Evolutionary conservation across 192 early-diverging fungal genomes (phyloP).

Genomic region (Podila verticillata): DNA sequence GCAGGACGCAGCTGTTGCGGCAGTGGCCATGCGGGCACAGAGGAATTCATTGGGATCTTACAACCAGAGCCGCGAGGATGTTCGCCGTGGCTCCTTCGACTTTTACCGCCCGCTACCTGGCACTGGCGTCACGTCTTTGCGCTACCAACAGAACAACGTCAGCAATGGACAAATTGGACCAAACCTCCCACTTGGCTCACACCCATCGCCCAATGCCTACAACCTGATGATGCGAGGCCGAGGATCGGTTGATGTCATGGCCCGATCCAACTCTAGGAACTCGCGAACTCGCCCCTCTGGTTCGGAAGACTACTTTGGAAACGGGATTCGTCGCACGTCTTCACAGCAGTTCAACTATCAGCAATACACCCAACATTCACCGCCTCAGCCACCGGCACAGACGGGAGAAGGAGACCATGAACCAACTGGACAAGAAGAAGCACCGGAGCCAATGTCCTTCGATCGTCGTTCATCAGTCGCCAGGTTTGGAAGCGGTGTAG

Average conservation of each 20-base stretch:
- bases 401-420: not conserved
- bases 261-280: conserved; percentile 26
- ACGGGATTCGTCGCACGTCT: not conserved
- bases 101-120: conserved; percentile 11
- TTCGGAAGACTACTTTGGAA: conserved; percentile 31
- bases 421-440: not conserved
- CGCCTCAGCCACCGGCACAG: not conserved
- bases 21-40: conserved; percentile 37
- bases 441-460: not conserved
- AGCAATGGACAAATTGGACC: conserved; percentile 1
- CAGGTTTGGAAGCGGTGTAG: conserved; percentile 14
- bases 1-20: conserved; percentile 44
- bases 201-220: conserved; percentile 28
- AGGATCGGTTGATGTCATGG: conserved; percentile 31
- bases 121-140: not conserved
- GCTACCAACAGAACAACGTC: conserved; percentile 16
- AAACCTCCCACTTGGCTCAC: not conserved
- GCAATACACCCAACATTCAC: not conserved
- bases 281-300: conserved; percentile 8
- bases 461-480: conserved; percentile 13
- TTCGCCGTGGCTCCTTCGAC: conserved; percentile 29
- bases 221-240: conserved; percentile 44
- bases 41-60: conserved; percentile 11
- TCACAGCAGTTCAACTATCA: conserved; percentile 16
- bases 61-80: conserved; percentile 24